Conservation (phyloP, 2,329 filamentous ascomycete genomes). For the Claviceps maximensis region DNA sequence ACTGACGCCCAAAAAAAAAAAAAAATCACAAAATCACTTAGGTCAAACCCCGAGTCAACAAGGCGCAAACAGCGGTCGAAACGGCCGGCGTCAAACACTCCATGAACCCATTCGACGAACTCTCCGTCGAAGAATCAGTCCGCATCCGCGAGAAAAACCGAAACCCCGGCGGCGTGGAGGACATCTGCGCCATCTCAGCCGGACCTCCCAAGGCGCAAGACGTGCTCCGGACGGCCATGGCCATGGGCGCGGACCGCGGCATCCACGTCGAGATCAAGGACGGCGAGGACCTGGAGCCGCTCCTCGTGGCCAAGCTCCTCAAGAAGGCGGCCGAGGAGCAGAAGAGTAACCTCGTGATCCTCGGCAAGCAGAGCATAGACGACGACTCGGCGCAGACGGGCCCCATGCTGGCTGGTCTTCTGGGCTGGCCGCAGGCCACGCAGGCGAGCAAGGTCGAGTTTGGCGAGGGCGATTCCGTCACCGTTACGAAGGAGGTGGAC, state of each 20-base stretch:
- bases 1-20: no score
- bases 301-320: slow-evolving; percentile 86
- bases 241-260: slow-evolving; percentile 89
- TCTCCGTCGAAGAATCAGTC: slow-evolving; percentile 91
- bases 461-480: slow-evolving; percentile 53
- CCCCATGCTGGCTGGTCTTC: slow-evolving; percentile 87
- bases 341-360: slow-evolving; percentile 78
- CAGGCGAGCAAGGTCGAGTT: slow-evolving; percentile 80
- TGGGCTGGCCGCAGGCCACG: slow-evolving; percentile 90
- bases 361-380: slow-evolving; percentile 98
- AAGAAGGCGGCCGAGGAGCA: slow-evolving; percentile 68
- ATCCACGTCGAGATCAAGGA: slow-evolving; percentile 77
- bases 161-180: slow-evolving; percentile 62
- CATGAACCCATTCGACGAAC: slow-evolving; percentile 98
- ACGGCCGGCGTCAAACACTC: slow-evolving; percentile 89
- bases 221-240: slow-evolving; percentile 89
- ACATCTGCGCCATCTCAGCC: slow-evolving; percentile 82
- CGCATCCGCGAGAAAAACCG: slow-evolving; percentile 80
- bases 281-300: slow-evolving; percentile 67
- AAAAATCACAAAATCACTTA: slow-evolving; percentile 16
- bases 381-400: slow-evolving; percentile 93
- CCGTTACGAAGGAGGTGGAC: slow-evolving; percentile 85
- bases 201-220: slow-evolving; percentile 81
- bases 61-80: slow-evolving; percentile 73
- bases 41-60: slow-evolving; percentile 60